Conservation (phyloP, 148 eudicot species). For the Cornus suecica region DNA sequence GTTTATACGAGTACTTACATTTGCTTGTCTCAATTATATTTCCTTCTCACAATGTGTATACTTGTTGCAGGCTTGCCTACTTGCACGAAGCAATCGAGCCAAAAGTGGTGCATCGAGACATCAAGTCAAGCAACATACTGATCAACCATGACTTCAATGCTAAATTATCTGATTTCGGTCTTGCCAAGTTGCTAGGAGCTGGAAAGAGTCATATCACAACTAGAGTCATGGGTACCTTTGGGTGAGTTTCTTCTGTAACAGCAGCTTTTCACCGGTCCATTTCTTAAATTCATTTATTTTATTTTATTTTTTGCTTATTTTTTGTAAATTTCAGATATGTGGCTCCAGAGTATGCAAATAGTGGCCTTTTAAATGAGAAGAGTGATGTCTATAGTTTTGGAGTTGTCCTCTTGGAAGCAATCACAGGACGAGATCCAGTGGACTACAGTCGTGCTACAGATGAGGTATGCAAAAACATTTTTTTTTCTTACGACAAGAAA, state of each 20-base stretch:
- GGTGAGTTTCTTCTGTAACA: neutral
- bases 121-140: constrained; percentile 9
- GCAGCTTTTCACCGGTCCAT: too few species aligned
- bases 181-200: constrained; percentile 4
- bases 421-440: constrained; percentile 9
- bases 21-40: neutral
- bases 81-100: constrained; percentile 10
- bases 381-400: constrained; percentile 14
- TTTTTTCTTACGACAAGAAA: neutral
- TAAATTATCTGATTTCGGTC: constrained; percentile 6
- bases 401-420: constrained; percentile 1
- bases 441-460: constrained; percentile 6
- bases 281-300: too few species aligned
- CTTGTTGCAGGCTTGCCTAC: constrained; percentile 7
- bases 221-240: constrained; percentile 13
- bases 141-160: neutral
- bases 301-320: neutral
- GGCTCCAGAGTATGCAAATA: constrained; percentile 13
- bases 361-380: constrained; percentile 4
- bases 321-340: neutral
- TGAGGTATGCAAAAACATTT: neutral
- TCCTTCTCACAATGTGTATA: neutral
- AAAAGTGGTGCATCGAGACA: constrained; percentile 13
- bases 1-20: neutral
- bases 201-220: constrained; percentile 2